Conservation (phyloP, 345 rosid species). For the Gossypium herbaceum region DNA sequence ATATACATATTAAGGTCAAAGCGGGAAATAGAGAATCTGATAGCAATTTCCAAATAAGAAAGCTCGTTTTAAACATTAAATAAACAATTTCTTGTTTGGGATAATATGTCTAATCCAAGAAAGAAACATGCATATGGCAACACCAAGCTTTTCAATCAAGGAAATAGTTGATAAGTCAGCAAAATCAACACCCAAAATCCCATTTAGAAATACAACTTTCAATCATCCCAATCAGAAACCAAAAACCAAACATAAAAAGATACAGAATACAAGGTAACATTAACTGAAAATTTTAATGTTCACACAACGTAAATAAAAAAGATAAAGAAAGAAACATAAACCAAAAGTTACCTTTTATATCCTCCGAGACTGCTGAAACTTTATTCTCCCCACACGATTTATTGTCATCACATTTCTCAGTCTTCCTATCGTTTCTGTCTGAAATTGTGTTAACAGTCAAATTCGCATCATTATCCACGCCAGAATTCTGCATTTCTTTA, state of each 20-base stretch:
- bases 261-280: not conserved
- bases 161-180: not conserved
- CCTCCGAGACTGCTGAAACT: conserved; percentile 27
- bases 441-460: conserved; percentile 11
- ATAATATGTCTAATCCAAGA: conserved; percentile 8
- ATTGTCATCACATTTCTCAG: conserved; percentile 32
- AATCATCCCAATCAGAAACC: not conserved
- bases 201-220: not conserved
- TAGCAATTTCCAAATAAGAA: conserved; percentile 5
- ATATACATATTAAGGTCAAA: not conserved
- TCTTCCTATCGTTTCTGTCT: conserved; percentile 18
- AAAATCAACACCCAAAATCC: not conserved
- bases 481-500: conserved; percentile 39
- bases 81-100: conserved; percentile 15
- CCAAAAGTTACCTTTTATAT: conserved; percentile 51
- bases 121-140: conserved; percentile 9
- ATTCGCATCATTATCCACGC: conserved; percentile 35
- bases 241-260: conserved; percentile 1
- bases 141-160: not conserved
- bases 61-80: not conserved
- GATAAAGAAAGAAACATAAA: not conserved
- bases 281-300: not conserved
- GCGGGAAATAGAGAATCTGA: not conserved
- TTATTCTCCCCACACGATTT: conserved; percentile 36
- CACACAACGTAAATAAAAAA: not conserved